Evolutionary conservation across 192 early-diverging fungal species (phyloP), one percentile per base, ranked within the genome.

Genomic region (Rhizophagus clarus): DNA sequence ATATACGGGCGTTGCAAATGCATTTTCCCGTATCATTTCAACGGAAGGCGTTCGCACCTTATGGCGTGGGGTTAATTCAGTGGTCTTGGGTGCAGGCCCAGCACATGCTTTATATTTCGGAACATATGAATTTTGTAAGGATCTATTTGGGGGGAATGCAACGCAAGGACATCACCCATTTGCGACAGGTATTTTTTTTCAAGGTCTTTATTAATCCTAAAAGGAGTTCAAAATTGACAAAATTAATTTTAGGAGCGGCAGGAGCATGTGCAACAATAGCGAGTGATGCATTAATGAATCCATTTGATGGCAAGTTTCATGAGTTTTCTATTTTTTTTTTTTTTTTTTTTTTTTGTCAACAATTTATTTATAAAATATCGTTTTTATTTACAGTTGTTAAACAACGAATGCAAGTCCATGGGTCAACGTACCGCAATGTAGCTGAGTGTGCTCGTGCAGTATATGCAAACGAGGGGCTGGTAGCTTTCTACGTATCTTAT

Each of bases 21-120:
- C 96, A 26, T 71, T 95, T 47, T 83, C 88, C 47, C 86, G 89
- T 49, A 94, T 95, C 75, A 84, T 90, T 31, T 90, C 93, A 24
- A 92, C 92, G 11, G 94, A 96, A 76, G 95, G 95, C 7, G 84
- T 90, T 12, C 85, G 88, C 15, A 87, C 94, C n/a, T 88, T 99
- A 42, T 99, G 96, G 95, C 88, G 96, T 24, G 97, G 97, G 26
- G 95, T 99, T 15, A 94, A 91, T 80, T 96, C 95, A 20, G 96
- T 99, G 4, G 90, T 98, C 20, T 74, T 98, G 73, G 97, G 97
- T 15, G 95, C 96, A 6, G 97, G 97, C 0, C 97, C 97, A 4
- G 95, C 97, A 7, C 97, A 99, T 79, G 97, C 97, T 1, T 87
- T 99, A 24, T 96, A 97, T 76, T 99, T 98, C 89, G 96, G 94